Base-by-base conservation (phyloP, 2,329 filamentous ascomycete genomes). In the Colletotrichum graminicola region DNA sequence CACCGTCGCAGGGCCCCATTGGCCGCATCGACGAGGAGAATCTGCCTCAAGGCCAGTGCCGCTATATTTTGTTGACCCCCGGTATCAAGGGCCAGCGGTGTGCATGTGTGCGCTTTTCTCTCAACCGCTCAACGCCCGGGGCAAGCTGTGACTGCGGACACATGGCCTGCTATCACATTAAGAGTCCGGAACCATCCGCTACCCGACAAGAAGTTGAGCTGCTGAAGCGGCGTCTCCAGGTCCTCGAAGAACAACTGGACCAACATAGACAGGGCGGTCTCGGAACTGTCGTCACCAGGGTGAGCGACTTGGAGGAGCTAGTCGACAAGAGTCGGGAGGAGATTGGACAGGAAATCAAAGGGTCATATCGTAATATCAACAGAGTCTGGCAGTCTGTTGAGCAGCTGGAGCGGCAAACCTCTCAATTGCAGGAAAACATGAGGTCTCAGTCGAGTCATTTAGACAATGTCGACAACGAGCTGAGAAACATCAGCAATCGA, bases 91-190 rank as follows among this genome's bases (percentile, higher is more conserved):
- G 88, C 62, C 83, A 88, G 69, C 86, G 88, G 54, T 90, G 88
- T 77, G 88, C 85, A 55, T 90, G 88, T 75, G 85, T 88, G 72
- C 83, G 84, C 71, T 90, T 90, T 77, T 84, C 84, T 5, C 83
- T 87, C 68, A 89, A 89, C 77, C 82, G 81, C 62, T 77, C 81
- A n/a, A 80, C 87, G 14, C 88, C 88, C 1, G 85, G 87, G 47
- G 86, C 87, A 64, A 84, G 81, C 26, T 90, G 88, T 75, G 84
- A 88, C 62, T 90, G 88, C 74, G 88, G 88, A 7, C 88, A 90
- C 76, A 83, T 89, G 64, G 86, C 88, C 43, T 90, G 88, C 77
- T 90, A 87, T 76, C 88, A 90, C 76, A 80, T 86, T 69, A 82
- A 83, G 73, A 82, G 83, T n/a, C 79, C 83, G 36, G 84, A 87